Evolutionary conservation across 768 basidiomycete species (phyloP).

Genomic region (Gautieria morchelliformis): DNA sequence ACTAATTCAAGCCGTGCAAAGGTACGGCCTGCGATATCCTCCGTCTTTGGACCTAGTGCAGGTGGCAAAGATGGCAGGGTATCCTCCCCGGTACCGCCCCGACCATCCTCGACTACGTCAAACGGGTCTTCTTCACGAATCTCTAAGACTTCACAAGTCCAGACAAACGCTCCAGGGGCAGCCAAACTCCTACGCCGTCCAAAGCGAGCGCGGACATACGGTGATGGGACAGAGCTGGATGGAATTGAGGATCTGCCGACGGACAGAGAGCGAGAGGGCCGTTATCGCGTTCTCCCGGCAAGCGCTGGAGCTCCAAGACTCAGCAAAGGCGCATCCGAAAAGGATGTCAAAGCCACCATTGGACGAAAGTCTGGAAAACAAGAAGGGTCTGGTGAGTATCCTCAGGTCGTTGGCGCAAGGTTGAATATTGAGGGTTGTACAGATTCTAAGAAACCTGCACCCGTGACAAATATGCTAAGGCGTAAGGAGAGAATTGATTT

Average conservation of each 20-base stretch:
- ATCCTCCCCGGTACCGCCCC: conserved; percentile 45
- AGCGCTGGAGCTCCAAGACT: conserved; percentile 28
- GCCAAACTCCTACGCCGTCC: conserved; percentile 67
- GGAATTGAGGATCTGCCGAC: conserved; percentile 80
- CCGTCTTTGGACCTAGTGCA: conserved; percentile 42
- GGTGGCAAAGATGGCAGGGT: conserved; percentile 2
- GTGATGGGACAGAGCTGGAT: conserved; percentile 87
- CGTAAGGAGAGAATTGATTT: conserved; percentile 50
- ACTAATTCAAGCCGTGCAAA: conserved; percentile 64
- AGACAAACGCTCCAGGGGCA: conserved; percentile 33
- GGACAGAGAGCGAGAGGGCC: conserved; percentile 72
- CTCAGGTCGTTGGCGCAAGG: not conserved
- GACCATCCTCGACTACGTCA: conserved; percentile 50
- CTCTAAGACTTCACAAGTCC: conserved; percentile 21
- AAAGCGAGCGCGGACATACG: conserved; percentile 67
- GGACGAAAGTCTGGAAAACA: conserved; percentile 40
- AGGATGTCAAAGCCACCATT: conserved; percentile 39
- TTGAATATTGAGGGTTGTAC: not conserved
- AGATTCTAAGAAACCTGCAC: conserved; percentile 14
- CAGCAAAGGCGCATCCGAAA: conserved; percentile 1
- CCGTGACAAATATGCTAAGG: conserved; percentile 45
- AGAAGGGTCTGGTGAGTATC: conserved; percentile 1
- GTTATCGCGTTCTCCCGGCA: conserved; percentile 68
- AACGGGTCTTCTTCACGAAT: conserved; percentile 14
- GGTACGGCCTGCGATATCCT: conserved; percentile 64